Conservation (phyloP, 371 early-diverging fungal genomes). For the Haplosporangium sp. region DNA sequence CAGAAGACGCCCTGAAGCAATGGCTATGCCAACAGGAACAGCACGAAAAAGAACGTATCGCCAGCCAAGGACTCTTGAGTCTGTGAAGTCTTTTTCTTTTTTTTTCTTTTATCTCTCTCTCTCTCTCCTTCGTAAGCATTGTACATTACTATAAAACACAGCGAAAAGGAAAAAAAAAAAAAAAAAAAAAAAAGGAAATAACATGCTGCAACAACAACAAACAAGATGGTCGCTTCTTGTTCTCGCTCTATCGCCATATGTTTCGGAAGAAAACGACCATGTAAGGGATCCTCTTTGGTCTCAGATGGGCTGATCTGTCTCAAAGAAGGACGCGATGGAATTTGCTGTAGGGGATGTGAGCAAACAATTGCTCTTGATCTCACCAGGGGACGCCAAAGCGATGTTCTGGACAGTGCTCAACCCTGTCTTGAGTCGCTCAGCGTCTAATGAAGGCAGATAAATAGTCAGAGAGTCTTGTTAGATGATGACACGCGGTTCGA, state of each 20-base stretch:
- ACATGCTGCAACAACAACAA: too few species aligned
- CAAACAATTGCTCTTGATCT: conserved; percentile 9
- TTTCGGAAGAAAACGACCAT: too few species aligned
- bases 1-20: conserved; percentile 27
- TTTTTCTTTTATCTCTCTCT: neutral
- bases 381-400: conserved; percentile 11
- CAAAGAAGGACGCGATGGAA: conserved; percentile 26
- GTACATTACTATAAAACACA: neutral
- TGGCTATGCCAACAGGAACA: conserved; percentile 30
- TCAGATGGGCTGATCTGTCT: conserved; percentile 25
- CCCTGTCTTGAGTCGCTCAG: conserved; percentile 1
- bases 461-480: neutral
- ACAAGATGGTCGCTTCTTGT: too few species aligned
- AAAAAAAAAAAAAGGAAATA: too few species aligned
- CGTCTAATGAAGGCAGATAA: conserved; percentile 5
- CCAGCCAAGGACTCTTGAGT: conserved; percentile 23
- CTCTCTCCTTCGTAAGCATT: neutral
- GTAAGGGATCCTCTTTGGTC: too few species aligned
- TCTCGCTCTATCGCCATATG: too few species aligned
- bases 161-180: too few species aligned
- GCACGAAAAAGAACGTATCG: conserved; percentile 29
- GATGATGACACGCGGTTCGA: neutral
- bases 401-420: conserved; percentile 23
- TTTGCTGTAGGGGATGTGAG: neutral
- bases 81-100: conserved; percentile 4